These are phyloP conservation scores for Platanthera zijinensis DNA, from an alignment of 106 monocot genomes.

Conservation along the genomic window DNA sequence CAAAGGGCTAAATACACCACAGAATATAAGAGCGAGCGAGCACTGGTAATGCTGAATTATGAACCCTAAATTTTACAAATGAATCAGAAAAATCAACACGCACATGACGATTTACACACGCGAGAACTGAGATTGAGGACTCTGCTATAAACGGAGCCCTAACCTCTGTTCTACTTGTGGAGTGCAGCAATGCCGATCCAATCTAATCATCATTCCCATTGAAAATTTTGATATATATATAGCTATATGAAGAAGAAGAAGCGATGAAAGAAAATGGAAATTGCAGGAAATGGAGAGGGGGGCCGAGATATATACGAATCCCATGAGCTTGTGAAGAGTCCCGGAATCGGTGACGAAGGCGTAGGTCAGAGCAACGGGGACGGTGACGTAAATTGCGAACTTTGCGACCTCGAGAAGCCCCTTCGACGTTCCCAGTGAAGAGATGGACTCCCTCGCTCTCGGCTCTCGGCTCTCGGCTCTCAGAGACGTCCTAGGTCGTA, in stretches of 20 bases:
- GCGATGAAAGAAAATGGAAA: not conserved
- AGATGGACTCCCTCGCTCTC: constrained; percentile 21
- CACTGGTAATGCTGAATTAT: too few relatives aligned
- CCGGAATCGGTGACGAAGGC: constrained; percentile 41
- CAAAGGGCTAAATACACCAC: not conserved
- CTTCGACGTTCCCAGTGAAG: constrained; percentile 53
- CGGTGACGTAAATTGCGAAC: constrained; percentile 48
- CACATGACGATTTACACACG: not conserved
- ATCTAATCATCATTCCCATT: not conserved
- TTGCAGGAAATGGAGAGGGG: not conserved
- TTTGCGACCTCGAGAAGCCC: constrained; percentile 61
- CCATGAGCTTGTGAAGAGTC: constrained; percentile 56
- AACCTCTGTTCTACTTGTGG: not conserved
- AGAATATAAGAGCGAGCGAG: not conserved
- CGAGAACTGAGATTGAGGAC: too few relatives aligned
- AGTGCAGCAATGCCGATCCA: not conserved
- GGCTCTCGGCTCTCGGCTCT: not conserved
- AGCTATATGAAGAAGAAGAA: not conserved
- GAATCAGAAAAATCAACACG: not conserved
- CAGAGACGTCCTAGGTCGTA: too few relatives aligned
- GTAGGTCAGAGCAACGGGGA: constrained; percentile 50
- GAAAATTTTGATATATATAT: not conserved
- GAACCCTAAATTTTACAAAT: not conserved
- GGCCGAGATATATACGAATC: constrained; percentile 26
- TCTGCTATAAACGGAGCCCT: not conserved